These are phyloP conservation scores for Colletotrichum tamarilloi DNA, from an alignment of 2,329 filamentous ascomycete species.

Conservation along the genomic window DNA sequence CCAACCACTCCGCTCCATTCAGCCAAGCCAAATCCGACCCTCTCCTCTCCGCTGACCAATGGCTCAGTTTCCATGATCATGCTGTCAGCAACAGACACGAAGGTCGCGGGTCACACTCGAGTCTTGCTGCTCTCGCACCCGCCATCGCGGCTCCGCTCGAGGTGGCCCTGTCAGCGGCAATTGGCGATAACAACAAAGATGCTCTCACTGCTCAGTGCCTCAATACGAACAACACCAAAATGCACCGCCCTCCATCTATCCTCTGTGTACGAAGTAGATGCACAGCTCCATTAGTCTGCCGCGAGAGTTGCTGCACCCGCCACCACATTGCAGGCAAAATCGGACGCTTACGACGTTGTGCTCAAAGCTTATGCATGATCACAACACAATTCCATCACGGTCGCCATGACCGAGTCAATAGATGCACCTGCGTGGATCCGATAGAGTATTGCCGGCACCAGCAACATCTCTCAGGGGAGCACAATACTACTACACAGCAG, in stretches of 20 bases:
- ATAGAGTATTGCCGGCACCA: neutral
- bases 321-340: neutral
- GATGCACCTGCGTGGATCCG: neutral
- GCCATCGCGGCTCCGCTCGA: neutral
- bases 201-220: neutral
- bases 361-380: slow-evolving; percentile 6
- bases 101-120: neutral
- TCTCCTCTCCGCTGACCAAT: neutral
- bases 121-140: no score
- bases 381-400: no score
- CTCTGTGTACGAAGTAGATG: neutral
- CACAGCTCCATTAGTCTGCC: neutral
- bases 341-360: neutral
- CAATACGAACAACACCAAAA: neutral
- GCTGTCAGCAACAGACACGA: slow-evolving; percentile 1
- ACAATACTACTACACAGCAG: neutral
- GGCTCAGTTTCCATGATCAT: neutral
- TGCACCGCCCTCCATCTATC: neutral
- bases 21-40: slow-evolving; percentile 12
- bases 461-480: neutral
- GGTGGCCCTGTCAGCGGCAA: neutral
- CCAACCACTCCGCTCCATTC: slow-evolving; percentile 2
- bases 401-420: neutral
- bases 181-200: neutral
- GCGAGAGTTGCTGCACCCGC: neutral